These are phyloP conservation scores for Apiosordaria backusii DNA, from an alignment of 495 filamentous ascomycete genomes.

Conservation along the genomic window DNA sequence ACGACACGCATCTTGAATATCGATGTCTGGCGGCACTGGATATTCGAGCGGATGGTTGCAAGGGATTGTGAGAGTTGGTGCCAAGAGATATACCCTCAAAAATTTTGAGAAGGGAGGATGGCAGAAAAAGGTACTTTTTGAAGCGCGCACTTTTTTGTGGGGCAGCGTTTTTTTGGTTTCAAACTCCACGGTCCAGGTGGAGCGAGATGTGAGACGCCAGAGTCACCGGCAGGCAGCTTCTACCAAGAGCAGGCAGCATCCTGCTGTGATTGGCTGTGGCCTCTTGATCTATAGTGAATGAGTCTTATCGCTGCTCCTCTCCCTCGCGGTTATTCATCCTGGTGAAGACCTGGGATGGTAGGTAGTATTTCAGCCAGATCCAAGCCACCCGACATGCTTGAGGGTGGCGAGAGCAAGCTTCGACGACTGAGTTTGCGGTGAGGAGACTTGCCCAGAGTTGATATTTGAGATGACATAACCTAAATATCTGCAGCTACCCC, in stretches of 20 bases:
- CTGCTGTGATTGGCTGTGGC: not conserved
- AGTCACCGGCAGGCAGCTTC: too few relatives aligned
- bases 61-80: not conserved
- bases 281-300: not conserved
- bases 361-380: too few relatives aligned
- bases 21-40: not conserved
- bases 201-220: not conserved
- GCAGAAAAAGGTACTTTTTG: not conserved
- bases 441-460: too few relatives aligned
- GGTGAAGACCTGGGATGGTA: too few relatives aligned
- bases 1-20: conserved; percentile 9
- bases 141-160: not conserved
- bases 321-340: not conserved
- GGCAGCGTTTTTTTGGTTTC: not conserved
- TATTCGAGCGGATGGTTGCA: not conserved
- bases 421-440: not conserved
- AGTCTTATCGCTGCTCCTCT: not conserved
- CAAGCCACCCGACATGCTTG: too few relatives aligned
- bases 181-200: not conserved
- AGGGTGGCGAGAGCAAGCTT: not conserved
- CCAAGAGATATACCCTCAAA: not conserved
- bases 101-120: not conserved
- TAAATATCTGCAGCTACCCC: not conserved
- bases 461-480: too few relatives aligned
- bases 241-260: not conserved